phyloP scores from a whole-genome alignment of 176 grass and related monocot species.

The Elymus sibiricus region DNA sequence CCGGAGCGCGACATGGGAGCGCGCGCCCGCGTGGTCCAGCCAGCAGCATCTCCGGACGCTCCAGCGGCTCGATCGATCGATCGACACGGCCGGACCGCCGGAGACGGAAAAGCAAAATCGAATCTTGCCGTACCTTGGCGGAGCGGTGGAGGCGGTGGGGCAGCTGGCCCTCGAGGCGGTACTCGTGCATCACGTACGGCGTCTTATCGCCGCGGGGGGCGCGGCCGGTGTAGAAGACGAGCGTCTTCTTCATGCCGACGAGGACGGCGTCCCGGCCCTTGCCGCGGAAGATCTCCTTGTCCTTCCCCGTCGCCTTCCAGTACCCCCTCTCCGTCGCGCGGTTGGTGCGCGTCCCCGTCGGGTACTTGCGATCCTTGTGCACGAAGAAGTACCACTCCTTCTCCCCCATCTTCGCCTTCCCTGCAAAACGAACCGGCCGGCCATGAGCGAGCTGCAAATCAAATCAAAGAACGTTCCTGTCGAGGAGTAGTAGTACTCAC shows the following conservation, averaged over 20 bases:
- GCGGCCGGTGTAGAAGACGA: slow-evolving; percentile 89
- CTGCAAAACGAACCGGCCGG: slow-evolving; percentile 8
- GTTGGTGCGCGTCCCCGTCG: slow-evolving; percentile 88
- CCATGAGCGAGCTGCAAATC: not conserved
- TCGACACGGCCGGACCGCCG: not conserved
- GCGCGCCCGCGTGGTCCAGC: slow-evolving; percentile 16
- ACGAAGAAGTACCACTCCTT: slow-evolving; percentile 98
- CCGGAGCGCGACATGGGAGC: slow-evolving; percentile 10
- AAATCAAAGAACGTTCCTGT: too few relatives aligned
- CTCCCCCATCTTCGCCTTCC: slow-evolving; percentile 77
- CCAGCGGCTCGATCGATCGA: not conserved
- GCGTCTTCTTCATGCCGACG: slow-evolving; percentile 99
- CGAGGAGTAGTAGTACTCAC: slow-evolving; percentile 24
- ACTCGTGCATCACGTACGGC: slow-evolving; percentile 95
- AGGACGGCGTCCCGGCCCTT: slow-evolving; percentile 36
- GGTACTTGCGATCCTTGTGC: slow-evolving; percentile 96
- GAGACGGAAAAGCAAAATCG: not conserved
- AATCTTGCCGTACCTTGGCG: slow-evolving; percentile 45
- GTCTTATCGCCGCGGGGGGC: slow-evolving; percentile 76
- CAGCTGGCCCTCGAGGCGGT: slow-evolving; percentile 66
- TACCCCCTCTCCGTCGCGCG: slow-evolving; percentile 82
- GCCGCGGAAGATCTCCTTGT: slow-evolving; percentile 82
- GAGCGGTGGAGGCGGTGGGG: slow-evolving; percentile 44
- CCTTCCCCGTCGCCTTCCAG: slow-evolving; percentile 99
- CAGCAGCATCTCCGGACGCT: not conserved